A percentile compares a stretch with the other conserved stretches of the same genome.
phyloP scores from a whole-genome alignment of 1,284 basidiomycete species.

The Schizopora paradoxa region DNA sequence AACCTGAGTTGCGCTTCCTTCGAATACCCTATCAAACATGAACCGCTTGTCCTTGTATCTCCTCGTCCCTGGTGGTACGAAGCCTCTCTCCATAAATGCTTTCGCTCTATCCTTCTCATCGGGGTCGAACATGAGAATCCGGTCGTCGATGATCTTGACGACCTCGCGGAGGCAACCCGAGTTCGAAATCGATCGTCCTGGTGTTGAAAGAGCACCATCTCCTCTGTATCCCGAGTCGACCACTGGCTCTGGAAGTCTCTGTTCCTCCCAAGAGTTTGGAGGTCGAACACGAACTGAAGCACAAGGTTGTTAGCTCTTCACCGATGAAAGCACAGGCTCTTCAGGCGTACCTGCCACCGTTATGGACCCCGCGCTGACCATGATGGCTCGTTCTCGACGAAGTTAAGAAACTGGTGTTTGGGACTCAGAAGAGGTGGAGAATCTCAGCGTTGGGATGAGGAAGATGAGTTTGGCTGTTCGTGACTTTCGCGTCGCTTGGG shows the following conservation, averaged over 20 bases:
- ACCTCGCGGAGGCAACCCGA: constrained; percentile 63
- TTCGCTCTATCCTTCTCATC: constrained; percentile 76
- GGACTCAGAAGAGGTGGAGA: too few relatives aligned
- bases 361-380: constrained; percentile 83
- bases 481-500: not conserved
- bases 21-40: constrained; percentile 92
- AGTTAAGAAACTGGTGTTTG: too few relatives aligned
- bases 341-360: constrained; percentile 72
- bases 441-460: too few relatives aligned
- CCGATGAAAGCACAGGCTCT: constrained; percentile 16
- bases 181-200: constrained; percentile 44
- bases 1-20: constrained; percentile 71
- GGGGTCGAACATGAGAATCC: constrained; percentile 92
- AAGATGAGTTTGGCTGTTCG: too few relatives aligned
- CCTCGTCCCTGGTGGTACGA: constrained; percentile 77
- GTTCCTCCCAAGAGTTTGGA: constrained; percentile 77
- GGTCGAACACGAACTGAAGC: constrained; percentile 83
- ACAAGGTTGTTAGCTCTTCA: not conserved
- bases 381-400: constrained; percentile 25
- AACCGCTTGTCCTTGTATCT: constrained; percentile 92
- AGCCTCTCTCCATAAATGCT: constrained; percentile 75
- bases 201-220: constrained; percentile 75
- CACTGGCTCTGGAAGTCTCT: constrained; percentile 67
- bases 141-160: constrained; percentile 77
- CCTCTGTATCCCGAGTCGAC: constrained; percentile 70